phyloP scores from a whole-genome alignment of 1,139 yeast genomes.

The Candida buenavistaensis region DNA sequence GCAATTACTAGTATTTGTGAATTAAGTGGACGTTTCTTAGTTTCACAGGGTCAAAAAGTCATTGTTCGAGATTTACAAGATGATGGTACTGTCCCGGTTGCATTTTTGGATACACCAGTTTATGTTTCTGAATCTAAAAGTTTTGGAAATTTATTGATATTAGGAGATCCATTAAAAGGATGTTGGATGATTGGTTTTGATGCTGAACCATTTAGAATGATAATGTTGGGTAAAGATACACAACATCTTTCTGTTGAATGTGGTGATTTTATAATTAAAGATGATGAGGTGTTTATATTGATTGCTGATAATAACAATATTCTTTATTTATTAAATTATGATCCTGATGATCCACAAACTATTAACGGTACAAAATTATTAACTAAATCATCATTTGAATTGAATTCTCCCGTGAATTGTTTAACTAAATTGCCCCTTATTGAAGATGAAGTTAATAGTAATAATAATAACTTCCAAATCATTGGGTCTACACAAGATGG shows the following conservation, averaged over 20 bases:
- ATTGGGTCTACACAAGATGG: conserved; percentile 82
- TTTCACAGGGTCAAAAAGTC: conserved; percentile 86
- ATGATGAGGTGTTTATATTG: conserved; percentile 65
- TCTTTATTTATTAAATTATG: conserved; percentile 80
- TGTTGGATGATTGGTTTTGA: conserved; percentile 87
- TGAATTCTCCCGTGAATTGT: conserved; percentile 62
- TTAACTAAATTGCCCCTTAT: conserved; percentile 58
- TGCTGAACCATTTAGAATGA: conserved; percentile 91
- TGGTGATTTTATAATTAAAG: conserved; percentile 72
- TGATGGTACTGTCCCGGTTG: conserved; percentile 88
- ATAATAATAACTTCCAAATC: conserved; percentile 42
- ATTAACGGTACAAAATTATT: conserved; percentile 76
- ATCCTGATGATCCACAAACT: conserved; percentile 88
- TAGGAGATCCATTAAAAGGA: conserved; percentile 83
- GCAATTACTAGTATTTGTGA: conserved; percentile 81
- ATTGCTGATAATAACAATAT: conserved; percentile 70
- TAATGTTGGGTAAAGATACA: conserved; percentile 74
- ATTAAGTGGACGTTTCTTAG: conserved; percentile 79
- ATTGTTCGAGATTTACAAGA: conserved; percentile 81
- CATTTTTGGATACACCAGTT: conserved; percentile 82
- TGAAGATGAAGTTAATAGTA: conserved; percentile 23
- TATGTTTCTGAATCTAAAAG: conserved; percentile 79
- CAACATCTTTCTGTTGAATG: conserved; percentile 60
- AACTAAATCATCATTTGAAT: conserved; percentile 68
- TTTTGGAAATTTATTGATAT: conserved; percentile 72